Evolutionary conservation across 371 early-diverging fungal species (phyloP).

Genomic region (Paraphysoderma sedebokerense): DNA sequence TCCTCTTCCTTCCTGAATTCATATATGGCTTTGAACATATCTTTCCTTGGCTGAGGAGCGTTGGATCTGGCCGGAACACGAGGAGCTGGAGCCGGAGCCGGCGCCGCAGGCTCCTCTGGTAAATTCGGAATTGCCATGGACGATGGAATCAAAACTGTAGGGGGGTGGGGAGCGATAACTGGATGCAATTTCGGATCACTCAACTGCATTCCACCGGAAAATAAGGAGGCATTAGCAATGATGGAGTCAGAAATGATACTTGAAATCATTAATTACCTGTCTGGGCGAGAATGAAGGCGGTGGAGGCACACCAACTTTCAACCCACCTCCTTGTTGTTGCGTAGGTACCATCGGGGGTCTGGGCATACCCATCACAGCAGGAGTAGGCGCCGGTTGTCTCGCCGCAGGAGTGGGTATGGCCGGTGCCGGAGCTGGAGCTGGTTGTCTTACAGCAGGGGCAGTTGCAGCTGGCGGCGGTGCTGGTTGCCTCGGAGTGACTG

Average conservation of each 20-base stretch:
- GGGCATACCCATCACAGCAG: slow-evolving; percentile 3
- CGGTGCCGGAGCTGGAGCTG: not conserved
- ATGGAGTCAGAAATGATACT: not conserved
- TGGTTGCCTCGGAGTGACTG: slow-evolving; percentile 6
- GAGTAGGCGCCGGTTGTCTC: slow-evolving; percentile 5
- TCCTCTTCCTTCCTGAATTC: slow-evolving; percentile 42
- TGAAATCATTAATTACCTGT: too few relatives aligned
- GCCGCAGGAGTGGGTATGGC: slow-evolving; percentile 6
- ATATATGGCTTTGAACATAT: slow-evolving; percentile 54
- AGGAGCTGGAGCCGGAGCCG: slow-evolving; percentile 40
- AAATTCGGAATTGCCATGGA: slow-evolving; percentile 2
- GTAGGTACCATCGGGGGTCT: slow-evolving; percentile 10
- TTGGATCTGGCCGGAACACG: slow-evolving; percentile 26
- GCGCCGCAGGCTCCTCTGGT: slow-evolving; percentile 6
- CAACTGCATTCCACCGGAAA: not conserved
- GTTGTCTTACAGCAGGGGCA: not conserved
- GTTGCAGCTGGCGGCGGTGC: slow-evolving; percentile 1
- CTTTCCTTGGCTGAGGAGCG: slow-evolving; percentile 13
- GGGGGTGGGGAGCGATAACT: slow-evolving; percentile 5
- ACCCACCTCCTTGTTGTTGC: slow-evolving; percentile 7
- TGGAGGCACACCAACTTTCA: too few relatives aligned
- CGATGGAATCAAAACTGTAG: slow-evolving; percentile 6
- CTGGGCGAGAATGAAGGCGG: too few relatives aligned
- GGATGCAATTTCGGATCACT: not conserved
- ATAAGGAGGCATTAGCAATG: not conserved